Evolutionary conservation across 257 asterid species (phyloP).

Genomic region (Lycium ferocissimum): DNA sequence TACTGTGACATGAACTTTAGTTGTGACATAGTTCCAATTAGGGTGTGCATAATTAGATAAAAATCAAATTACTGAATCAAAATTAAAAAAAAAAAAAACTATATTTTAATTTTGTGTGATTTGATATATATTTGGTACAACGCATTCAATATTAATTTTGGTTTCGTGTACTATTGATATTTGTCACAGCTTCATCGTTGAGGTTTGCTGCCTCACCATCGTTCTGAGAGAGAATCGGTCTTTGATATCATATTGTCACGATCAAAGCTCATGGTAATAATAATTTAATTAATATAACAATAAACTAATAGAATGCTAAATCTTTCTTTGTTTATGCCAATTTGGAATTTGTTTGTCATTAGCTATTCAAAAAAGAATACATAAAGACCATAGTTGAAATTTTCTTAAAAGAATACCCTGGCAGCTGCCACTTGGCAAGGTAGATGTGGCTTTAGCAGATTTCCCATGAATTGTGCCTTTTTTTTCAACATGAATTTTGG

Average conservation of each 20-base stretch:
- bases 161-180: neutral
- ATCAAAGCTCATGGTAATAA: neutral
- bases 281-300: neutral
- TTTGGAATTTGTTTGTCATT: neutral
- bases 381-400: neutral
- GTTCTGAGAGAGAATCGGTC: neutral
- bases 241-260: neutral
- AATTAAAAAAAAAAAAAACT: too few relatives aligned
- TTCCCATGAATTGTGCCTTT: neutral
- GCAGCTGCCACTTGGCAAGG: neutral
- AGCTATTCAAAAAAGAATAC: neutral
- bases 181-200: neutral
- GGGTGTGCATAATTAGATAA: neutral
- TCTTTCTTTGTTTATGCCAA: neutral
- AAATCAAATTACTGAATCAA: too few relatives aligned
- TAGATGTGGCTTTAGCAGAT: conserved; percentile 7
- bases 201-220: neutral
- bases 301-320: neutral
- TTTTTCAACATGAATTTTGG: neutral
- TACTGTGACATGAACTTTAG: too few relatives aligned
- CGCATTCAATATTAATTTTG: neutral
- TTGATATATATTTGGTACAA: neutral
- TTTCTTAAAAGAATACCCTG: neutral
- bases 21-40: neutral
- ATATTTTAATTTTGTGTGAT: too few relatives aligned